Evolutionary conservation across 2,329 filamentous ascomycete genomes (phyloP).

Genomic region (Dactylellina parvicollis): DNA sequence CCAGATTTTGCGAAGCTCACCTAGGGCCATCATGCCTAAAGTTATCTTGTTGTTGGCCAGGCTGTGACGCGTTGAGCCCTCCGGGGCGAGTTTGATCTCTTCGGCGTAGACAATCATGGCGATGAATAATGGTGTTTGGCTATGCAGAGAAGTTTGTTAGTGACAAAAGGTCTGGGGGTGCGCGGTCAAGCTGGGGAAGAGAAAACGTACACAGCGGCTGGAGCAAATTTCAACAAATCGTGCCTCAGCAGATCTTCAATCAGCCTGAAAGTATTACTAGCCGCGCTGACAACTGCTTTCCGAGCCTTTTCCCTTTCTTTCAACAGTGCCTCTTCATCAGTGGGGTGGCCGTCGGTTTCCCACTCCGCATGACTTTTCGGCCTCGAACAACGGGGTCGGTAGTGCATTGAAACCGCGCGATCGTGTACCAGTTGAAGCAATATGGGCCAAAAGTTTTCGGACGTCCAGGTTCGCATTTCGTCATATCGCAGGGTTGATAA

Average conservation of each 20-base stretch:
- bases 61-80: constrained; percentile 44
- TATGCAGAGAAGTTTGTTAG: not conserved
- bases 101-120: constrained; percentile 53
- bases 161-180: not conserved
- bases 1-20: constrained; percentile 51
- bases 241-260: constrained; percentile 47
- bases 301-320: constrained; percentile 48
- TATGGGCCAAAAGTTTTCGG: constrained; percentile 51
- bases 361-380: constrained; percentile 28
- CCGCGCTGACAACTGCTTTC: constrained; percentile 50
- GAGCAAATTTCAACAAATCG: constrained; percentile 49
- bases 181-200: too few species aligned
- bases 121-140: constrained; percentile 51
- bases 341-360: constrained; percentile 8
- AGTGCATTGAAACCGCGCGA: constrained; percentile 52
- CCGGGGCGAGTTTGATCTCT: constrained; percentile 48
- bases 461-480: constrained; percentile 49
- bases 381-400: constrained; percentile 36
- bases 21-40: constrained; percentile 50
- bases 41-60: constrained; percentile 49
- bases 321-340: constrained; percentile 29
- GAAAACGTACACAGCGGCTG: constrained; percentile 41
- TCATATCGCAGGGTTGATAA: constrained; percentile 47
- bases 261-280: constrained; percentile 48
- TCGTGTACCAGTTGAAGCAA: constrained; percentile 46